Conservation (phyloP, 805 yeast genomes). For the Candida ovalis region DNA sequence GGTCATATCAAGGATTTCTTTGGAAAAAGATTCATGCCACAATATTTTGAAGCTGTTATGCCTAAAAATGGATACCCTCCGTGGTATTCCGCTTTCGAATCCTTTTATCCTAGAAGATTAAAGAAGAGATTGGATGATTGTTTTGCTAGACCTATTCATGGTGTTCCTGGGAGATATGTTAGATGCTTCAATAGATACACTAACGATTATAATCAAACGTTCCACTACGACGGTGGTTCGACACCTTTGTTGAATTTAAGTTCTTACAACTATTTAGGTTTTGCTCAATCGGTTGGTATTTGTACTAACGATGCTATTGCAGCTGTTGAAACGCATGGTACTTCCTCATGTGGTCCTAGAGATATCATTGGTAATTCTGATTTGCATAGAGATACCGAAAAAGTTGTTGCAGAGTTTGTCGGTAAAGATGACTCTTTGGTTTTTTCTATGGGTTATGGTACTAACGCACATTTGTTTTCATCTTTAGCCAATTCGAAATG, state of each 20-base stretch:
- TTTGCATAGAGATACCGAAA: constrained; percentile 71
- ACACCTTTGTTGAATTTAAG: constrained; percentile 80
- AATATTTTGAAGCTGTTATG: constrained; percentile 58
- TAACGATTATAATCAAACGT: constrained; percentile 59
- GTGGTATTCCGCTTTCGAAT: constrained; percentile 89
- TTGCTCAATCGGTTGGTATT: constrained; percentile 90
- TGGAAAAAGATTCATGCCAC: constrained; percentile 69
- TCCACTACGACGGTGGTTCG: constrained; percentile 71
- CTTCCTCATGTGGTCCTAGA: constrained; percentile 77
- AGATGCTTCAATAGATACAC: constrained; percentile 75
- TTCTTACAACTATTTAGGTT: constrained; percentile 92
- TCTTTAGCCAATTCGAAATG: constrained; percentile 83
- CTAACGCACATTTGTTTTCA: constrained; percentile 84
- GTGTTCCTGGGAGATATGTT: constrained; percentile 93
- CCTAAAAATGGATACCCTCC: constrained; percentile 93
- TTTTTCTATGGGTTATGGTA: constrained; percentile 93
- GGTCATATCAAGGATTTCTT: constrained; percentile 91
- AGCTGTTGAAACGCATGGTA: constrained; percentile 64
- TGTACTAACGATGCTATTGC: constrained; percentile 79
- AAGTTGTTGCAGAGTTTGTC: constrained; percentile 73
- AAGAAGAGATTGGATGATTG: constrained; percentile 90
- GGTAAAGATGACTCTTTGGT: constrained; percentile 87
- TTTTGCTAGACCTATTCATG: constrained; percentile 93
- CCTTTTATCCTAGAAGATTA: constrained; percentile 88
- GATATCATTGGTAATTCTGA: constrained; percentile 70